Conservation (phyloP, 331 rosid species). For the Acacia concinna region DNA sequence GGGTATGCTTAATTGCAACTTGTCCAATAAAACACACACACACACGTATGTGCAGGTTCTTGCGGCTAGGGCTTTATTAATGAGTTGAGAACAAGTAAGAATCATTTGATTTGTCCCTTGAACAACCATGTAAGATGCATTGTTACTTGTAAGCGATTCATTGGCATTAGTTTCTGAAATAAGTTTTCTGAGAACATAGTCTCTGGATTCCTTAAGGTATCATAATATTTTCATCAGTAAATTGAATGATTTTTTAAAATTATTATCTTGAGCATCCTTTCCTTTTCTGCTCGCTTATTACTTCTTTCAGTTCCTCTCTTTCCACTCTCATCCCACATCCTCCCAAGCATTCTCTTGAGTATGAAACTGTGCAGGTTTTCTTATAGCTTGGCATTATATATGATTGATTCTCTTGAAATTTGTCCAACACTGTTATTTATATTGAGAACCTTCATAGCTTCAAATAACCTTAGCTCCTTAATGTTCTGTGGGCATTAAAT, state of each 20-base stretch:
- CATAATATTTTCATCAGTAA: background rate
- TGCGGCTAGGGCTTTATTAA: background rate
- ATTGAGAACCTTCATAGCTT: background rate
- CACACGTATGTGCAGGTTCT: background rate
- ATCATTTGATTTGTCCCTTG: background rate
- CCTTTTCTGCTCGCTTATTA: background rate
- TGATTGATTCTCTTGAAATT: background rate
- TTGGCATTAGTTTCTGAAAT: background rate
- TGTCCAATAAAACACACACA: background rate
- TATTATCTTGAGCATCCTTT: background rate
- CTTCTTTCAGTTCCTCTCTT: background rate
- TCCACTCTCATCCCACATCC: background rate
- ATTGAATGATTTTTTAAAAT: background rate
- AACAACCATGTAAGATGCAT: background rate
- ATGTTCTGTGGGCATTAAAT: background rate
- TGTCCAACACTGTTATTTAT: background rate
- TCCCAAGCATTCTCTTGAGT: background rate
- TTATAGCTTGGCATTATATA: background rate
- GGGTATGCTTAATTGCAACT: conserved; percentile 7
- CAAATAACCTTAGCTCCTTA: background rate
- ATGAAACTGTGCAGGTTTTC: background rate
- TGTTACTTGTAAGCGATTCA: background rate
- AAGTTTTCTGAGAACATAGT: background rate
- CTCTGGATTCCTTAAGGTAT: background rate
- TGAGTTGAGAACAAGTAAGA: background rate